These are phyloP conservation scores for Teratosphaeriaceae sp. DNA, from an alignment of 2,329 filamentous ascomycete genomes.

Conservation along the genomic window DNA sequence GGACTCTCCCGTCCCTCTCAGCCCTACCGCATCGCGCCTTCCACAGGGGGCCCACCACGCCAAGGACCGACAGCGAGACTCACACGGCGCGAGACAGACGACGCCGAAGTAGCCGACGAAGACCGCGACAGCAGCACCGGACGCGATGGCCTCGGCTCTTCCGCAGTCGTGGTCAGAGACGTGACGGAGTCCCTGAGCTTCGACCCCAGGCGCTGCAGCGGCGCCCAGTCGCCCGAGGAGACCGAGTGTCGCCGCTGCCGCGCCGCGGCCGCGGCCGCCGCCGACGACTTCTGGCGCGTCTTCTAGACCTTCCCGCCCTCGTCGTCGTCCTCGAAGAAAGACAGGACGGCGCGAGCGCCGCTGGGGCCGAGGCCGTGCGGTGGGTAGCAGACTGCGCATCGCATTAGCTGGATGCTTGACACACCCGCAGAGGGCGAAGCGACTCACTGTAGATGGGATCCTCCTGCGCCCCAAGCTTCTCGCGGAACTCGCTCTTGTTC, in stretches of 20 bases:
- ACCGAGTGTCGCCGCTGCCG: neutral
- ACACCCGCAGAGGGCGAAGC: too few species aligned
- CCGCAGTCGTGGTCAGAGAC: neutral
- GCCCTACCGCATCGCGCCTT: too few species aligned
- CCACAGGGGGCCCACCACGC: too few species aligned
- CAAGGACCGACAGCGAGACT: too few species aligned
- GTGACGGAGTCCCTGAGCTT: neutral
- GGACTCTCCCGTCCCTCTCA: too few species aligned
- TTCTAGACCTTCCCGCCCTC: slow-evolving; percentile 22
- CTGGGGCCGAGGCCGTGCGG: slow-evolving; percentile 75
- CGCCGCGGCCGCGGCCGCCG: too few species aligned
- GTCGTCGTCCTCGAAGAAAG: slow-evolving; percentile 74
- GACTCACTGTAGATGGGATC: slow-evolving; percentile 63
- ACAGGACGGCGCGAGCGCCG: slow-evolving; percentile 78
- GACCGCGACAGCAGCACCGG: too few species aligned
- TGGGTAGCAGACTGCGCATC: slow-evolving; percentile 66
- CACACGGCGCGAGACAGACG: too few species aligned
- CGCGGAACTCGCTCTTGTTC: slow-evolving; percentile 80
- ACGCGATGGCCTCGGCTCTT: too few species aligned
- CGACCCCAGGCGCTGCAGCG: neutral
- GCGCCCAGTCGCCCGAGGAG: neutral
- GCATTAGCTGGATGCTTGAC: too few species aligned
- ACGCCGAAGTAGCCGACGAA: too few species aligned
- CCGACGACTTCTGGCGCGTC: neutral
- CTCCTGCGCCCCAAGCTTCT: slow-evolving; percentile 80